Evolutionary conservation across 1,284 basidiomycete genomes (phyloP), one percentile per base, ranked within the genome.

Genomic region (Ceratorhiza oryzae-sativae): DNA sequence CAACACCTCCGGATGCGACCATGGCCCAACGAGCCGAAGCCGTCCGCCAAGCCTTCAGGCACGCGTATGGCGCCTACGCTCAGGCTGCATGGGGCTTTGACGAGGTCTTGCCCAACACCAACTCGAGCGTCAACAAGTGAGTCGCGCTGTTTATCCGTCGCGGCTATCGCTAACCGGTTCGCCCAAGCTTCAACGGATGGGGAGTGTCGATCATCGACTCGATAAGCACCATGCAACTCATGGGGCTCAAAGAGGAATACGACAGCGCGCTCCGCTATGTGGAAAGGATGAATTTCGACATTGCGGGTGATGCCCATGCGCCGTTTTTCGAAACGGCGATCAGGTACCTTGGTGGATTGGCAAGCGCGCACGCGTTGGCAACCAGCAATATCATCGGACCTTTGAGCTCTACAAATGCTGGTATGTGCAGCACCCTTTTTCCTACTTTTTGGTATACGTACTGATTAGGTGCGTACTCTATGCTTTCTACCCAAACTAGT

Each of bases 261-360:
- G 79, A 84, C 27, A 84, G 88, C 1, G 93, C 92, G 2, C 81
- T 95, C 2, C 82, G 86, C n/a, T 84, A 91, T 73, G 86, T 97
- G 30, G 83, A 86, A 55, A 82, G 86, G 63, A 81, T 88, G 62
- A 87, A 90, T 76, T 94, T 95, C 74, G 80, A 83, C 12, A 70
- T 70, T 34, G 36, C 61, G 23, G 61, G 83, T 81, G 75, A 77
- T 74, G 79, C 79, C 71, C 75, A 79, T 41, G 84, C 83, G 0
- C 87, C 89, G 0, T 91, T 89, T 75, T 96, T 96, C 76, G 94
- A 97, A 80, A 95, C 93, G 0, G 86, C 88, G 25, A 97, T 96
- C 72, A 87, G 94, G 27, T 95, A 95, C 79, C 85, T 97, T 2
- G 94, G 94, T 12, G 93, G 93, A 5, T 80, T 95, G 9, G 81